phyloP scores from a whole-genome alignment of 768 basidiomycete genomes.

The Sporobolomyces roseus region DNA sequence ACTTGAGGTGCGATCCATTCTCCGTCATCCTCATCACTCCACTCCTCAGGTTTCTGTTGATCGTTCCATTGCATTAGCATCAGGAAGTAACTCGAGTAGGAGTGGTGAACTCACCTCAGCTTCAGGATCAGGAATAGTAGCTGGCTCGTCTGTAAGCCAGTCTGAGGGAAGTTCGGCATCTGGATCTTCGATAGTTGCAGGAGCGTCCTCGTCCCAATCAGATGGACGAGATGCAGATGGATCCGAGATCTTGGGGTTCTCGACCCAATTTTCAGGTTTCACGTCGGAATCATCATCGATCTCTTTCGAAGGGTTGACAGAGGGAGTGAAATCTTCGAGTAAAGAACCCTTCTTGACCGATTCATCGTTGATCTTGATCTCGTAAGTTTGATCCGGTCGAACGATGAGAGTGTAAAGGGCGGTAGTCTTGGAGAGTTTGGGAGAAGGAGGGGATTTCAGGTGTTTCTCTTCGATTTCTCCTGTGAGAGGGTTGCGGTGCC shows the following conservation, averaged over 20 bases:
- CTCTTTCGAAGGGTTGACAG: slow-evolving; percentile 88
- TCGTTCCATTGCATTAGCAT: background rate
- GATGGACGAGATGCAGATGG: slow-evolving; percentile 58
- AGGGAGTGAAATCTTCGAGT: slow-evolving; percentile 85
- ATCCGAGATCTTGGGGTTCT: slow-evolving; percentile 68
- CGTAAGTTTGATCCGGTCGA: slow-evolving; percentile 87
- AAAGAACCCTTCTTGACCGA: slow-evolving; percentile 72
- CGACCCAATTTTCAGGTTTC: slow-evolving; percentile 93
- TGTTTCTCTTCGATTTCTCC: slow-evolving; percentile 97
- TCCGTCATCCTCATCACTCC: slow-evolving; percentile 99
- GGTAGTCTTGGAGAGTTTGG: slow-evolving; percentile 85
- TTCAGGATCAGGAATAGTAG: slow-evolving; percentile 75
- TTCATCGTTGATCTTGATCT: slow-evolving; percentile 84
- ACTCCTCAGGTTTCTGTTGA: slow-evolving; percentile 88
- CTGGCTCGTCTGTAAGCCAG: slow-evolving; percentile 87
- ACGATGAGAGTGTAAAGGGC: slow-evolving; percentile 92
- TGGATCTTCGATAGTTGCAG: slow-evolving; percentile 81
- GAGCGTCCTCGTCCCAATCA: slow-evolving; percentile 98
- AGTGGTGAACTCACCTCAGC: slow-evolving; percentile 54
- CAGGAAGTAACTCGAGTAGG: background rate
- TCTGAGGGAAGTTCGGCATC: slow-evolving; percentile 86
- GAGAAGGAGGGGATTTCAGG: slow-evolving; percentile 71
- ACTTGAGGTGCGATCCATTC: slow-evolving; percentile 93
- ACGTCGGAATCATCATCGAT: slow-evolving; percentile 87
- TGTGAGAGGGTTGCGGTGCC: slow-evolving; percentile 86